Conservation (phyloP, 176 grass and related monocot genomes). For the Zizania latifolia region DNA sequence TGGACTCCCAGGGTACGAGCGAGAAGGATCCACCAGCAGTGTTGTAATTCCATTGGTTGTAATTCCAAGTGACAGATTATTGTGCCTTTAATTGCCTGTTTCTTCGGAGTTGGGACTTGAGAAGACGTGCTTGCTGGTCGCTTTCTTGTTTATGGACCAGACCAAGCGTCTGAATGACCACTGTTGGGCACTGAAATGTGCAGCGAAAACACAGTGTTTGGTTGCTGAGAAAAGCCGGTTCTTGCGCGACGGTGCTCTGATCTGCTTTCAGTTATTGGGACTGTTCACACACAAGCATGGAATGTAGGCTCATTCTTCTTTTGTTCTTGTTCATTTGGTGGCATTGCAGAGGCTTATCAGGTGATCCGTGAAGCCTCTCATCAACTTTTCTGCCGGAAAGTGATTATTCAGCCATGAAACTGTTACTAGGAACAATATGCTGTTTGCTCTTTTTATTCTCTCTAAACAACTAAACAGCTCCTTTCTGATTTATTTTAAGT, state of each 20-base stretch:
- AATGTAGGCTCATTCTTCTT: too few species aligned
- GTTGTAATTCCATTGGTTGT: neutral
- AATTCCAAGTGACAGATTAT: neutral
- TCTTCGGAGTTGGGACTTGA: constrained; percentile 1
- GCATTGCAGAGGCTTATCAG: too few species aligned
- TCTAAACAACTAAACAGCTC: neutral
- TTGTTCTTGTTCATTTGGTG: too few species aligned
- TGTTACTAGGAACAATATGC: neutral
- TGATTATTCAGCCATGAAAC: neutral
- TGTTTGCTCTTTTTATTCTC: neutral
- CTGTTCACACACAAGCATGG: too few species aligned
- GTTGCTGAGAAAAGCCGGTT: neutral
- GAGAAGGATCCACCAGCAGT: constrained; percentile 21
- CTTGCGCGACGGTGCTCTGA: neutral
- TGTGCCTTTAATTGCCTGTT: constrained; percentile 14
- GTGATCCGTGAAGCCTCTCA: neutral
- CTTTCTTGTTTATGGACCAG: constrained; percentile 7
- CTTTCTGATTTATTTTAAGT: neutral
- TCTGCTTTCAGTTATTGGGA: neutral
- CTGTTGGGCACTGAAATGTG: constrained; percentile 6
- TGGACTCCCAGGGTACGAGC: neutral
- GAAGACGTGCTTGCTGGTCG: neutral
- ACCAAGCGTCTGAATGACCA: neutral
- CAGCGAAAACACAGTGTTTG: neutral
- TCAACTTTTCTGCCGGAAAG: neutral